A percentile compares a stretch with the other conserved stretches of the same genome.
These are phyloP conservation scores for Blastobotrys arbuscula DNA, from an alignment of 1,139 yeast genomes.

Conservation along the genomic window DNA sequence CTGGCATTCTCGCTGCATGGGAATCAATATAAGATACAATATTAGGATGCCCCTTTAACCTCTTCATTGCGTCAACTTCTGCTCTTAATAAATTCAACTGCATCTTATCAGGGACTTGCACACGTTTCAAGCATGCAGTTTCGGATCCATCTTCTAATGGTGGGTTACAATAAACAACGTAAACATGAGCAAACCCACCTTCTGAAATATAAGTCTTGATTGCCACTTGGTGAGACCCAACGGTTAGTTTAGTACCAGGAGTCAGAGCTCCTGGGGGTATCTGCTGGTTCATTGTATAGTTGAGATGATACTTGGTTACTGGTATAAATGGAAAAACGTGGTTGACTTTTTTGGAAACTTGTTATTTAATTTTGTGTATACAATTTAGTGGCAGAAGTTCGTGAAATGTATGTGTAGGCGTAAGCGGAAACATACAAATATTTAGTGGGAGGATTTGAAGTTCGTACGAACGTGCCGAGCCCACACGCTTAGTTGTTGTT, in stretches of 20 bases:
- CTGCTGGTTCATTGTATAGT: conserved; percentile 10
- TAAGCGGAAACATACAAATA: too few species aligned
- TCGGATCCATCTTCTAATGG: conserved; percentile 25
- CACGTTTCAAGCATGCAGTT: conserved; percentile 62
- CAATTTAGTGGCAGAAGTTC: too few species aligned
- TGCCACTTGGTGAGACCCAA: conserved; percentile 57
- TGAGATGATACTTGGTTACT: too few species aligned
- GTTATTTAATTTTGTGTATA: too few species aligned
- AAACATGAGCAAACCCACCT: conserved; percentile 80
- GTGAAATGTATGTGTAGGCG: too few species aligned
- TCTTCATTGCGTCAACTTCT: conserved; percentile 79
- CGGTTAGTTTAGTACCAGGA: conserved; percentile 62
- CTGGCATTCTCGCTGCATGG: conserved; percentile 70
- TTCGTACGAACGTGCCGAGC: too few species aligned
- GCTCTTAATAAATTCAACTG: conserved; percentile 62
- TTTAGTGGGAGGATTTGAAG: too few species aligned
- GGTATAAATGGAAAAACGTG: too few species aligned
- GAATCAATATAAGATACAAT: conserved; percentile 90
- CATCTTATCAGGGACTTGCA: conserved; percentile 67
- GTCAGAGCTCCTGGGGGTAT: conserved; percentile 47
- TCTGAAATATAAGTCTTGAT: conserved; percentile 59
- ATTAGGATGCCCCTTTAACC: conserved; percentile 67
- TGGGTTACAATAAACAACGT: conserved; percentile 56
- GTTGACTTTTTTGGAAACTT: too few species aligned
- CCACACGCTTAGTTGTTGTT: too few species aligned